Conservation (phyloP, 139 green algal genomes). For the Ostreobium quekettii region DNA sequence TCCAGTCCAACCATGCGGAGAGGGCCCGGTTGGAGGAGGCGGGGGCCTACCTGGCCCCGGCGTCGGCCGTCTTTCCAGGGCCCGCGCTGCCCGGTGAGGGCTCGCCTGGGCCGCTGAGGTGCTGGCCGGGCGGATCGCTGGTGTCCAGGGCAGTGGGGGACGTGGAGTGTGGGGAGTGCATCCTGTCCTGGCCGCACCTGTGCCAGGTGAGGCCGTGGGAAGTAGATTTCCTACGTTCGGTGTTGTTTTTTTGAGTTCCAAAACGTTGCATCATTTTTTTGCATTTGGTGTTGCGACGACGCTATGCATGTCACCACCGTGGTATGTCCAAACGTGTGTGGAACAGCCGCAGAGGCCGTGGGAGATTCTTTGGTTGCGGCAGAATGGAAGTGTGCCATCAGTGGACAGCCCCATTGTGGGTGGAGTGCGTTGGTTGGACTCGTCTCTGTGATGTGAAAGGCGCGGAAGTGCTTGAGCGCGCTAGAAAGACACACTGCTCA, state of each 20-base stretch:
- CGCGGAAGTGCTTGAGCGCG: too few relatives aligned
- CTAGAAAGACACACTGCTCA: too few relatives aligned
- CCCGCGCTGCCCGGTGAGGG: constrained; percentile 44
- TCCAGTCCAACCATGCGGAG: constrained; percentile 33
- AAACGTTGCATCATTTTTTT: too few relatives aligned
- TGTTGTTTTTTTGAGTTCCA: too few relatives aligned
- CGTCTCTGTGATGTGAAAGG: too few relatives aligned
- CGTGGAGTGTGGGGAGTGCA: constrained; percentile 72
- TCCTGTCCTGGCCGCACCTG: constrained; percentile 66
- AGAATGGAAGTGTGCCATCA: too few relatives aligned
- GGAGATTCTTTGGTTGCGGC: too few relatives aligned
- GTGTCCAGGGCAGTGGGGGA: constrained; percentile 79
- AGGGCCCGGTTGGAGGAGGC: constrained; percentile 43
- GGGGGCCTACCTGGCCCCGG: constrained; percentile 45
- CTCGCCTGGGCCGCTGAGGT: constrained; percentile 71
- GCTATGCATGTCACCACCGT: constrained; percentile 78
- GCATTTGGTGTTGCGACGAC: too few relatives aligned
- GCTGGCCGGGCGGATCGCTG: constrained; percentile 84
- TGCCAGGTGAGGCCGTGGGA: too few relatives aligned
- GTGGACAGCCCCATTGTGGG: too few relatives aligned
- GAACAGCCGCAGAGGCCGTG: background rate
- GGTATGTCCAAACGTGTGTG: constrained; percentile 24
- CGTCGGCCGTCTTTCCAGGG: constrained; percentile 48
- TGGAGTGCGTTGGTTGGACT: too few relatives aligned
- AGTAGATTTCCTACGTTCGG: too few relatives aligned